A percentile compares a stretch with the other conserved stretches of the same genome.
These are phyloP conservation scores for Bacidia rubella DNA, from an alignment of 495 filamentous ascomycete species.

Conservation along the genomic window DNA sequence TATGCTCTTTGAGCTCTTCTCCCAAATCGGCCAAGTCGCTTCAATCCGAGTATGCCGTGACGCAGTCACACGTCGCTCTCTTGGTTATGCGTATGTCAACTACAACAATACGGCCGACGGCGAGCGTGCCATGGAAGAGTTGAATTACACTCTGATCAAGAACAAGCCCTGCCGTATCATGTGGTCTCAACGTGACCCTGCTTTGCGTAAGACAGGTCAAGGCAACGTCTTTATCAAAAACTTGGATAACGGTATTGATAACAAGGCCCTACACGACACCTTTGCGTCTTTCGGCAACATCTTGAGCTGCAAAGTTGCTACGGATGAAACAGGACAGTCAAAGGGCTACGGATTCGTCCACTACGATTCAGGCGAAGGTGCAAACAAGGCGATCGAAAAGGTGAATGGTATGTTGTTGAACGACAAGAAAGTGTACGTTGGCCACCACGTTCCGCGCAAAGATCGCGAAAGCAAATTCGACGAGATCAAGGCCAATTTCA, in stretches of 20 bases:
- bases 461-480: conserved; percentile 99
- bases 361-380: conserved; percentile 98
- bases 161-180: conserved; percentile 98
- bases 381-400: conserved; percentile 94
- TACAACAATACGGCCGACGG: conserved; percentile 96
- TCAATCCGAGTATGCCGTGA: conserved; percentile 99
- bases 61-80: conserved; percentile 93
- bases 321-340: conserved; percentile 89
- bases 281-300: conserved; percentile 99
- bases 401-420: conserved; percentile 99
- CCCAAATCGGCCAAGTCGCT: conserved; percentile 95
- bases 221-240: conserved; percentile 99
- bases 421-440: conserved; percentile 99
- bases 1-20: conserved; percentile 99
- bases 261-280: conserved; percentile 99
- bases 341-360: conserved; percentile 99
- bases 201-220: conserved; percentile 96
- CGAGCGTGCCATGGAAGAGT: conserved; percentile 95
- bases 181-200: conserved; percentile 99
- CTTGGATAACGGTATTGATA: conserved; percentile 94
- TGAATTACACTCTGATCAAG: conserved; percentile 99
- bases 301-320: conserved; percentile 97
- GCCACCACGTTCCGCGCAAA: conserved; percentile 99
- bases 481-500: conserved; percentile 99
- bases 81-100: conserved; percentile 99